Conservation (phyloP, 208 protist genomes). For the Leishmania guyanensis region DNA sequence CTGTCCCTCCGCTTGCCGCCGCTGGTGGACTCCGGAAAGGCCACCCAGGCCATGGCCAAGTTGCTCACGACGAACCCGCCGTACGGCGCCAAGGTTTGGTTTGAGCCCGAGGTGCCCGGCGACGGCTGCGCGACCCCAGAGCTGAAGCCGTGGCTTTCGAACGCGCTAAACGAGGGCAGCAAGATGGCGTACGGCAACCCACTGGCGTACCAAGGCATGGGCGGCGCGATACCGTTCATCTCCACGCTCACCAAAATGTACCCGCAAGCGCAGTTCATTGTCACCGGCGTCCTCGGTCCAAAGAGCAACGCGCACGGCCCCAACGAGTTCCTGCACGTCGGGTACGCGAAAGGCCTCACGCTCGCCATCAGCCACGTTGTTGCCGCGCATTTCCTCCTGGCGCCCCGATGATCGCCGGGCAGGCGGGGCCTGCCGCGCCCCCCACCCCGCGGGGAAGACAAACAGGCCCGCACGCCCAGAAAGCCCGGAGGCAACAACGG, state of each 20-base stretch:
- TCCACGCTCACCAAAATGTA: conserved; percentile 89
- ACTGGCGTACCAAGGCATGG: conserved; percentile 80
- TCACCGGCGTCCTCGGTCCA: conserved; percentile 94
- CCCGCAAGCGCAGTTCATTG: conserved; percentile 93
- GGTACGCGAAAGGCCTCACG: conserved; percentile 90
- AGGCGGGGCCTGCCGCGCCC: too few relatives aligned
- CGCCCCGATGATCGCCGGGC: conserved; percentile 30
- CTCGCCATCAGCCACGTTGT: conserved; percentile 83
- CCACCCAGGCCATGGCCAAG: conserved; percentile 56
- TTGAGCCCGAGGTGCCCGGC: conserved; percentile 54
- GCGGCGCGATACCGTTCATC: conserved; percentile 95
- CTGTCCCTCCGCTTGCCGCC: conserved; percentile 95
- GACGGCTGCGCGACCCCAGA: conserved; percentile 88
- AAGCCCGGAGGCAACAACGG: too few relatives aligned
- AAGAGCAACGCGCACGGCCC: conserved; percentile 94
- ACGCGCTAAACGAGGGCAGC: conserved; percentile 83
- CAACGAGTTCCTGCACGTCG: conserved; percentile 95
- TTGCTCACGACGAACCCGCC: conserved; percentile 89
- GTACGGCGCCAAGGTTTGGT: conserved; percentile 91
- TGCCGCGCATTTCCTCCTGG: conserved; percentile 67
- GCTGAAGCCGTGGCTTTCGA: conserved; percentile 78
- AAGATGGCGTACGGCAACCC: conserved; percentile 77
- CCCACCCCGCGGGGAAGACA: too few relatives aligned
- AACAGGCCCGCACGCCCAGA: too few relatives aligned
- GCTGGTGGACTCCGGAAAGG: conserved; percentile 54